phyloP scores from a whole-genome alignment of 768 basidiomycete genomes.

The Mycena latifolia region DNA sequence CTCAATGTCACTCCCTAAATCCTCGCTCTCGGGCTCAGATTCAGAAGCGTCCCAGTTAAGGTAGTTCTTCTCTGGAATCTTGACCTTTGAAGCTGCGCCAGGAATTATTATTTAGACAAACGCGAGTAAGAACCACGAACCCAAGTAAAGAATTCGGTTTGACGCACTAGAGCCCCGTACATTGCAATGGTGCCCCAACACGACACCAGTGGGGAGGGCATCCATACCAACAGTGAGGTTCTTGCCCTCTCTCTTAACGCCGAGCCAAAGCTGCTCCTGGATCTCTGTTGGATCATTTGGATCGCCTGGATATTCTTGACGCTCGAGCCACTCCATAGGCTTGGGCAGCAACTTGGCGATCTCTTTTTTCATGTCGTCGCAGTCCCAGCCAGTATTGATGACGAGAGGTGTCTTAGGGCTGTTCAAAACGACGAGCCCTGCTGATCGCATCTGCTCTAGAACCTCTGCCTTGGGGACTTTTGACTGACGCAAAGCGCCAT shows the following conservation, averaged over 20 bases:
- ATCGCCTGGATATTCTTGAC: neutral
- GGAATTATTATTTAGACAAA: no score
- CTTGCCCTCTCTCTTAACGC: neutral
- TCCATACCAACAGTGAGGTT: neutral
- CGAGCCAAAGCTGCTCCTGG: constrained; percentile 4
- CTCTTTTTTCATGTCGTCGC: neutral
- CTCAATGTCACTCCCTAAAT: constrained; percentile 16
- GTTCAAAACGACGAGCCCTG: neutral
- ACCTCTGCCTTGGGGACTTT: neutral
- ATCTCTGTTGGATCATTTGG: neutral
- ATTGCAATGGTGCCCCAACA: constrained; percentile 1
- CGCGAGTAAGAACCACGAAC: neutral
- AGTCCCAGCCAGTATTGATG: neutral
- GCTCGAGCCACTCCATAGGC: neutral
- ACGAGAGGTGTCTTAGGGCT: neutral
- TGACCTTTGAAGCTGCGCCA: neutral
- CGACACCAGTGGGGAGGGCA: neutral
- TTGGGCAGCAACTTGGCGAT: neutral
- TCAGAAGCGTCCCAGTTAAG: neutral
- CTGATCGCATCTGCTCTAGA: neutral
- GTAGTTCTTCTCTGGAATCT: neutral
- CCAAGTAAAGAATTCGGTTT: constrained; percentile 3
- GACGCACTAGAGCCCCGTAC: rapidly evolving
- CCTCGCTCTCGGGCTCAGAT: constrained; percentile 1
- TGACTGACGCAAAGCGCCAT: neutral